Conservation (phyloP, 2,329 filamentous ascomycete genomes). For the Curvularia sp. region DNA sequence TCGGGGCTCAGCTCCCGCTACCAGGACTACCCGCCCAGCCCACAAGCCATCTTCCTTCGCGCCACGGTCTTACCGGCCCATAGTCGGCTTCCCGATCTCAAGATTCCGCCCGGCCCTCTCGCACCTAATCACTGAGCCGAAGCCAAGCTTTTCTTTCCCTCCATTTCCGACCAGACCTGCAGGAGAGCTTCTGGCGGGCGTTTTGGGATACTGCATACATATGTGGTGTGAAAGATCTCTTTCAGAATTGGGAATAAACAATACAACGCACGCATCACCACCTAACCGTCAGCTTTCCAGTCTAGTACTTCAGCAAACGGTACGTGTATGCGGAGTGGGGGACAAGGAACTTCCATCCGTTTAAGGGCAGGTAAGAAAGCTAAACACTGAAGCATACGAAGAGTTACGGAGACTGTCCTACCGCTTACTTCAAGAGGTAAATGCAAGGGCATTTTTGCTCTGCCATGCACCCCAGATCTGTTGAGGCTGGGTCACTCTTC, state of each 20-base stretch:
- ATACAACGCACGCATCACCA: neutral
- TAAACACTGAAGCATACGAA: slow-evolving; percentile 1
- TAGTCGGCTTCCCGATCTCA: slow-evolving; percentile 8
- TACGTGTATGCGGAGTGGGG: slow-evolving; percentile 4
- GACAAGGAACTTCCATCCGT: neutral
- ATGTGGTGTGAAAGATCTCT: neutral
- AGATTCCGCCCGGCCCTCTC: neutral
- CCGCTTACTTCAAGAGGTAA: slow-evolving; percentile 10
- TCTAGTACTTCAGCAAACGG: neutral
- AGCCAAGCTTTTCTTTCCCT: neutral
- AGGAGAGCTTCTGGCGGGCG: neutral
- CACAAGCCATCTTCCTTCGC: slow-evolving; percentile 4
- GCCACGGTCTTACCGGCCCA: slow-evolving; percentile 1
- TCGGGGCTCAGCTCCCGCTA: slow-evolving; percentile 12
- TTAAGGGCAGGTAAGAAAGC: neutral
- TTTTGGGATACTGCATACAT: slow-evolving; percentile 4
- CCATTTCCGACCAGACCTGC: neutral
- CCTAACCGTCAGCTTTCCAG: neutral
- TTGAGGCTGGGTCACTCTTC: slow-evolving; percentile 18
- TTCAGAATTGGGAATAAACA: neutral
- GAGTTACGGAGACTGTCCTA: slow-evolving; percentile 1
- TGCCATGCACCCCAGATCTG: slow-evolving; percentile 29
- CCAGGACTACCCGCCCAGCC: slow-evolving; percentile 12
- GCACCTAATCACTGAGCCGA: slow-evolving; percentile 3
- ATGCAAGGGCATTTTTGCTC: slow-evolving; percentile 17